Evolutionary conservation across 2,329 filamentous ascomycete genomes (phyloP).

Genomic region (Aspergillus fumigatus): DNA sequence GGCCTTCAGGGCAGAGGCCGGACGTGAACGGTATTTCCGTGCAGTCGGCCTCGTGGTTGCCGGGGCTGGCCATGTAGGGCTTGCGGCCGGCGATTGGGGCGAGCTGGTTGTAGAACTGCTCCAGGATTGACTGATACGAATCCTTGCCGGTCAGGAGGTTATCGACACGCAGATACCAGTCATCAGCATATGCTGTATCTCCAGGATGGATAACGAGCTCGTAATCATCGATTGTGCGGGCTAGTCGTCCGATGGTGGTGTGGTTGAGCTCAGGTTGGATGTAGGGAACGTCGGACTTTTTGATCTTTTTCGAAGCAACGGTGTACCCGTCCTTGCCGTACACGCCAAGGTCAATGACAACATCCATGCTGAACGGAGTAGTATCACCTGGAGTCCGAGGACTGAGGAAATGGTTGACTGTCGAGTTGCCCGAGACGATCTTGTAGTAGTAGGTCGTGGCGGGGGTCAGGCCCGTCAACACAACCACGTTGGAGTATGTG

Average conservation of each 20-base stretch:
- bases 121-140: conserved; percentile 54
- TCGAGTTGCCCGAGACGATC: conserved; percentile 55
- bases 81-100: conserved; percentile 52
- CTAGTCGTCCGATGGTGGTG: conserved; percentile 54
- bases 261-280: conserved; percentile 53
- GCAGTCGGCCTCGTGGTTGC: conserved; percentile 58
- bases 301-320: conserved; percentile 40
- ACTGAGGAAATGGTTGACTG: conserved; percentile 50
- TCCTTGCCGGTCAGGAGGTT: conserved; percentile 48
- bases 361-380: conserved; percentile 50
- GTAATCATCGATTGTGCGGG: conserved; percentile 50
- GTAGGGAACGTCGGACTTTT: conserved; percentile 47
- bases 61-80: conserved; percentile 53
- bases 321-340: conserved; percentile 53
- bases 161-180: conserved; percentile 48
- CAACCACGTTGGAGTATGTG: conserved; percentile 50
- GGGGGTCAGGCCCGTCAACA: conserved; percentile 43
- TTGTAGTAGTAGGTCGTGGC: conserved; percentile 59
- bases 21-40: conserved; percentile 23
- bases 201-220: conserved; percentile 43
- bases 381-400: conserved; percentile 51
- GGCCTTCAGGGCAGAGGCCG: conserved; percentile 39
- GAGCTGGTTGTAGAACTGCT: conserved; percentile 55
- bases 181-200: conserved; percentile 57
- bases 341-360: conserved; percentile 53